Base-by-base conservation (phyloP, 2,329 filamentous ascomycete genomes). In the Pseudogymnoascus sp. region DNA sequence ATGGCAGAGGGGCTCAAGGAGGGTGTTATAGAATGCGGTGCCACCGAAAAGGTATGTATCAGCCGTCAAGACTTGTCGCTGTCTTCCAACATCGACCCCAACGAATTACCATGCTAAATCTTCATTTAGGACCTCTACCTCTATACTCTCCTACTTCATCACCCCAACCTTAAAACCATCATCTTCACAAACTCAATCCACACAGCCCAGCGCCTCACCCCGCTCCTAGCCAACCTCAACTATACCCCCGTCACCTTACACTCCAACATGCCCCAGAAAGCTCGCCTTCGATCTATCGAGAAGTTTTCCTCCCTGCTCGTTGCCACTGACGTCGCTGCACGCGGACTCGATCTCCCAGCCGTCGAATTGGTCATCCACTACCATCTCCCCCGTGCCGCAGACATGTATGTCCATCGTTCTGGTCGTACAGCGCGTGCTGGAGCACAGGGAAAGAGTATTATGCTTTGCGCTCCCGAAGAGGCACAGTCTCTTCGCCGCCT, bases 151-250 rank as follows among this genome's bases (percentile, higher is more conserved):
- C 80, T 97, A 0, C 81, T 97, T 2, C 84, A 96, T 61, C 89
- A 96, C 70, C 86, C 90, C 1, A 87, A 87, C 57, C 83, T 87
- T 37, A 88, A 92, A 32, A 91, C 90, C 0, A 79, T 99, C 2
- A 85, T 99, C 57, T 99, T 99, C 73, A 91, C 92, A 28, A 99
- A 99, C 76, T 96, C 92, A 47, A 97, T 99, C 73, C 90, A 89
- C 59, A 89, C 93, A 2, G 93, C 96, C 59, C 88, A 91, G 47
- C 90, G 94, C 37, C 79, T 99, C 11, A 86, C 88, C 0, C 90
- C 93, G 0, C 83, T 97, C 70, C 81, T 99, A 1, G 85, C 93
- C 67, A 90, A 90, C 66, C 84, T 99, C 58, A 83, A 87, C 64
- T 79, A 97, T 7, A 85, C 87, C 2, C 88, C 87, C 1, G 78